These are phyloP conservation scores for Ambrosiella xylebori DNA, from an alignment of 2,329 filamentous ascomycete genomes.

Conservation along the genomic window DNA sequence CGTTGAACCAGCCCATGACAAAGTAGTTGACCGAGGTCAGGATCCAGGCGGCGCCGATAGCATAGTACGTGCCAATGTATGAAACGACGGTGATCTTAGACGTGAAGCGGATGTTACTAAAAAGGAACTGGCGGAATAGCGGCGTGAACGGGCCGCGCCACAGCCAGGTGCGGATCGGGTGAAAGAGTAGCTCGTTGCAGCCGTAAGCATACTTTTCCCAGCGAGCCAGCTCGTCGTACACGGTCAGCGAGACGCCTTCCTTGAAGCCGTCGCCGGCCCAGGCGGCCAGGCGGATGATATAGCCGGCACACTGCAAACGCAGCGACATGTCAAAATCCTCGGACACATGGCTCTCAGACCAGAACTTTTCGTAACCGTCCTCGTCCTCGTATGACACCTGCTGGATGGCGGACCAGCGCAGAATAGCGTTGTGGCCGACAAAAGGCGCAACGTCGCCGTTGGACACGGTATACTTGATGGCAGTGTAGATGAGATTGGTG, in stretches of 20 bases:
- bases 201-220: slow-evolving; percentile 83
- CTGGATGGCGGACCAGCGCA: slow-evolving; percentile 60
- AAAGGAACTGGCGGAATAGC: slow-evolving; percentile 57
- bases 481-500: slow-evolving; percentile 58
- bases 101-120: slow-evolving; percentile 55
- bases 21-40: slow-evolving; percentile 61
- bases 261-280: slow-evolving; percentile 66
- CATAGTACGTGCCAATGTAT: slow-evolving; percentile 68
- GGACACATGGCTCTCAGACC: slow-evolving; percentile 64
- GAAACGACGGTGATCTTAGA: slow-evolving; percentile 61
- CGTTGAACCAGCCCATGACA: slow-evolving; percentile 58
- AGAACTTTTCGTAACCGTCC: slow-evolving; percentile 61
- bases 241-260: slow-evolving; percentile 67
- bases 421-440: slow-evolving; percentile 63
- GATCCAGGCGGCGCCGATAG: slow-evolving; percentile 59
- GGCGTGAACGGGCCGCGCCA: slow-evolving; percentile 61
- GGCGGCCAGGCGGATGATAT: slow-evolving; percentile 54
- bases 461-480: slow-evolving; percentile 60
- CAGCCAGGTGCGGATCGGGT: slow-evolving; percentile 58
- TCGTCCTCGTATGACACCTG: slow-evolving; percentile 53
- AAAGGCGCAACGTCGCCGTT: slow-evolving; percentile 65
- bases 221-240: slow-evolving; percentile 67
- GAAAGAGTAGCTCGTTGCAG: slow-evolving; percentile 67
- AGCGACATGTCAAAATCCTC: slow-evolving; percentile 74
- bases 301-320: slow-evolving; percentile 53